These are phyloP conservation scores for Saxophila tyrrhenica DNA, from an alignment of 495 filamentous ascomycete genomes.

Conservation along the genomic window DNA sequence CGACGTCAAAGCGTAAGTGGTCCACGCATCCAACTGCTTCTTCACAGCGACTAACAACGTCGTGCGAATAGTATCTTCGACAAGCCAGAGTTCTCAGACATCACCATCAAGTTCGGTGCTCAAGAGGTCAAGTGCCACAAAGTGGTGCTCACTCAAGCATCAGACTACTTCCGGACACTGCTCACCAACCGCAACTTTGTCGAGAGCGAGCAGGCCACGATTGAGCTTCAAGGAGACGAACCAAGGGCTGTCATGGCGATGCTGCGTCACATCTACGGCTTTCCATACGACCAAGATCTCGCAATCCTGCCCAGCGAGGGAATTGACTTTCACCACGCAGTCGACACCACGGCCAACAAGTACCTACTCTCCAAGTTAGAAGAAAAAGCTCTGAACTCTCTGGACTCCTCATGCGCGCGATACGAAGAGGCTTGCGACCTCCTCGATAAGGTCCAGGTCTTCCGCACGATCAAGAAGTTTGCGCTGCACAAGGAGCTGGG, in stretches of 20 bases:
- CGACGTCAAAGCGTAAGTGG: not conserved
- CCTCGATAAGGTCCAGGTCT: no score
- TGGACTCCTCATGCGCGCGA: not conserved
- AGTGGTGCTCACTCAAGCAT: not conserved
- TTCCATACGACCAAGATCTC: slow-evolving; percentile 5
- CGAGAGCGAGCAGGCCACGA: slow-evolving; percentile 8
- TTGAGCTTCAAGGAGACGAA: slow-evolving; percentile 27
- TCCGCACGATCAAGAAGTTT: not conserved
- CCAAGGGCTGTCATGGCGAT: slow-evolving; percentile 32
- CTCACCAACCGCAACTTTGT: slow-evolving; percentile 8
- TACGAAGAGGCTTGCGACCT: no score
- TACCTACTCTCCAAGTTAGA: slow-evolving; percentile 1
- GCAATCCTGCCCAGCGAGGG: not conserved
- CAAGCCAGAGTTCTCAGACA: not conserved
- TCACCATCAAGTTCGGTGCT: not conserved
- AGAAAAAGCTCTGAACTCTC: not conserved
- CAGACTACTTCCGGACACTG: not conserved
- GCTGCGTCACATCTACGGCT: slow-evolving; percentile 22
- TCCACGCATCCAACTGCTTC: no score
- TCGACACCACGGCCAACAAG: slow-evolving; percentile 4
- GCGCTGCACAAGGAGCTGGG: not conserved
- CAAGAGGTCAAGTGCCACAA: not conserved
- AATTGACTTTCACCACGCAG: not conserved
- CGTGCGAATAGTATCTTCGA: not conserved
- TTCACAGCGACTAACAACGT: no score